A percentile compares a stretch with the other conserved stretches of the same genome.
These are phyloP conservation scores for Tricholoma sp. DNA, from an alignment of 768 basidiomycete species.

Conservation along the genomic window DNA sequence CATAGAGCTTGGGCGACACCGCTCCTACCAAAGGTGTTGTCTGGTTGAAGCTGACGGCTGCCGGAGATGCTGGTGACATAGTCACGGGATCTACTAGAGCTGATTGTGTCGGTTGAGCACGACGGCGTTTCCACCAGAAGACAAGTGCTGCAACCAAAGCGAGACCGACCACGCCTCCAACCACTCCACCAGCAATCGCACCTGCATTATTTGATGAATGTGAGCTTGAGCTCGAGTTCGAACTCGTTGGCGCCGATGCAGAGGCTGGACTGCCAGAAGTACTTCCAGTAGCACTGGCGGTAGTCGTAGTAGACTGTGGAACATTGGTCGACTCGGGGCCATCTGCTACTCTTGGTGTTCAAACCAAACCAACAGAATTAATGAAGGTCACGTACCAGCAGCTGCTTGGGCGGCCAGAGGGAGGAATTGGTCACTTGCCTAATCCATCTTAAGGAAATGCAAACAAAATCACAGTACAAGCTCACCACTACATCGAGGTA, in stretches of 20 bases:
- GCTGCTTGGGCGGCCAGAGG: conserved; percentile 21
- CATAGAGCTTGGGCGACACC: conserved; percentile 32
- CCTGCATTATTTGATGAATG: conserved; percentile 32
- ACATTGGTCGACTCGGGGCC: conserved; percentile 31
- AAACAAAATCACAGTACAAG: background rate
- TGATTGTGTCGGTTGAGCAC: conserved; percentile 18
- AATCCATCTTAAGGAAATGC: background rate
- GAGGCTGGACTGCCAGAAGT: conserved; percentile 4
- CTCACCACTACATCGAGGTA: conserved; percentile 39
- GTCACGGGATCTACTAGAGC: conserved; percentile 11
- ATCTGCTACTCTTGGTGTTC: conserved; percentile 13
- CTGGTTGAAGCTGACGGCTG: conserved; percentile 13
- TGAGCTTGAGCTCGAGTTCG: conserved; percentile 7
- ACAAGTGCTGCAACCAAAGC: conserved; percentile 33
- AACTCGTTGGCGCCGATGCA: background rate
- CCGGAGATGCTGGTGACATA: conserved; percentile 5
- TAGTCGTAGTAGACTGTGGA: conserved; percentile 17
- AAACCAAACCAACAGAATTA: background rate
- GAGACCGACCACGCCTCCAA: conserved; percentile 47
- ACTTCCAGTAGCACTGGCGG: conserved; percentile 5
- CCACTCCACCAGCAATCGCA: conserved; percentile 61
- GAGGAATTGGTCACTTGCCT: conserved; percentile 30
- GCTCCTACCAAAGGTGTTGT: conserved; percentile 13
- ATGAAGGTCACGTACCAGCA: conserved; percentile 15
- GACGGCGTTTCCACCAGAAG: conserved; percentile 25